phyloP scores from a whole-genome alignment of 2,329 filamentous ascomycete species.

The Cladophialophora bantiana region DNA sequence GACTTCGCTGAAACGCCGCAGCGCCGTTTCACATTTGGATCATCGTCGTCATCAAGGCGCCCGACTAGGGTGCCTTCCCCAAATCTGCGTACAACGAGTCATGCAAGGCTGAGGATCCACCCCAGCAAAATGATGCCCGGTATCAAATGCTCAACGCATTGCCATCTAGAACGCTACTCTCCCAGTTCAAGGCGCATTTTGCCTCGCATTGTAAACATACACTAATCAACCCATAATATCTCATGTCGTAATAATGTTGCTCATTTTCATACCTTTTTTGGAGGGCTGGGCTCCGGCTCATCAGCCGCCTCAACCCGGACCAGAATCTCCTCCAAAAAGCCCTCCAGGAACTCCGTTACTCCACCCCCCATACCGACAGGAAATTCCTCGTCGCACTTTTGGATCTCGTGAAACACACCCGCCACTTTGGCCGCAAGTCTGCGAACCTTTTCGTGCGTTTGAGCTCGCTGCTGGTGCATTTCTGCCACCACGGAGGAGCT shows the following conservation, averaged over 20 bases:
- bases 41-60: neutral
- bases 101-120: constrained; percentile 16
- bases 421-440: constrained; percentile 82
- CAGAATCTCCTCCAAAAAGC: constrained; percentile 89
- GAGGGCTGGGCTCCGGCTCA: constrained; percentile 52
- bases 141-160: neutral
- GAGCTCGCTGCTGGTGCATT: constrained; percentile 69
- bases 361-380: constrained; percentile 94
- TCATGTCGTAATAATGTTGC: constrained; percentile 11
- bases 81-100: constrained; percentile 8
- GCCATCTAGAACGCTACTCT: neutral
- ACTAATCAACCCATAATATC: constrained; percentile 5
- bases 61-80: neutral
- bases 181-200: neutral
- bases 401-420: constrained; percentile 85
- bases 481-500: constrained; percentile 49
- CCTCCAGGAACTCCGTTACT: constrained; percentile 87
- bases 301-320: constrained; percentile 89
- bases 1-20: neutral
- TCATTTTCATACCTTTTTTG: constrained; percentile 25
- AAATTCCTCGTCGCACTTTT: constrained; percentile 82
- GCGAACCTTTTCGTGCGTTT: constrained; percentile 82
- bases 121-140: neutral
- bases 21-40: constrained; percentile 2
- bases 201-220: constrained; percentile 18